Percentiles rank a stretch among this genome's conserved stretches.
Conservation (phyloP, 495 filamentous ascomycete genomes). For the Talaromyces stipitatus region DNA sequence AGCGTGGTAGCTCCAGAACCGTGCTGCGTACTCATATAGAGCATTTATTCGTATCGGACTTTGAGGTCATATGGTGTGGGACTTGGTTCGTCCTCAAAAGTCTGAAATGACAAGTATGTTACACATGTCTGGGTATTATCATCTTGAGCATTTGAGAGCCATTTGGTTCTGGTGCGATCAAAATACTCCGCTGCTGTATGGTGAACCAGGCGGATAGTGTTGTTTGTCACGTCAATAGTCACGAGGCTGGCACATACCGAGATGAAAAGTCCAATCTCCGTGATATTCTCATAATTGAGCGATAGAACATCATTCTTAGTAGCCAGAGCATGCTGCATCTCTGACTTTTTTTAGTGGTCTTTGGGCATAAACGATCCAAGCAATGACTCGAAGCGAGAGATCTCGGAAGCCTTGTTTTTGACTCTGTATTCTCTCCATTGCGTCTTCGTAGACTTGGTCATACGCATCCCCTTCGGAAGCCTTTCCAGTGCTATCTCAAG, state of each 20-base stretch:
- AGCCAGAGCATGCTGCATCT: conserved; percentile 42
- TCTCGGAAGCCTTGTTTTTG: conserved; percentile 19
- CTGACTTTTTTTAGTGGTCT: conserved; percentile 27
- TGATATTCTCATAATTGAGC: conserved; percentile 32
- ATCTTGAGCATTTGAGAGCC: conserved; percentile 10
- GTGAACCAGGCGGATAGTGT: conserved; percentile 45
- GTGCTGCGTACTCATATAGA: conserved; percentile 37
- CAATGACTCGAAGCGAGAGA: conserved; percentile 28
- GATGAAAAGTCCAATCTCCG: conserved; percentile 23
- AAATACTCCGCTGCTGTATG: conserved; percentile 45
- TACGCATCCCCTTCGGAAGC: conserved; percentile 19
- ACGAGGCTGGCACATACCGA: conserved; percentile 43
- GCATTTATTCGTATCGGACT: conserved; percentile 10
- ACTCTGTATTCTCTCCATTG: conserved; percentile 35
- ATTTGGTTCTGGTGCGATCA: conserved; percentile 18
- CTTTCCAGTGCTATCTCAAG: conserved; percentile 23
- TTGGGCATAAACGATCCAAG: conserved; percentile 37
- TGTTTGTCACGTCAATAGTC: conserved; percentile 35
- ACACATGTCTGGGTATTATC: conserved; percentile 12
- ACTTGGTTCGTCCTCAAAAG: conserved; percentile 11
- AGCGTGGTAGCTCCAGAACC: conserved; percentile 32
- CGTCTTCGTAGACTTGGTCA: conserved; percentile 32
- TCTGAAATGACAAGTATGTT: conserved; percentile 17
- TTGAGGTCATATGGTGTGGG: conserved; percentile 3
- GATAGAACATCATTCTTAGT: conserved; percentile 17